phyloP scores from a whole-genome alignment of 2,329 filamentous ascomycete species.

The Xenoacremonium recifei region DNA sequence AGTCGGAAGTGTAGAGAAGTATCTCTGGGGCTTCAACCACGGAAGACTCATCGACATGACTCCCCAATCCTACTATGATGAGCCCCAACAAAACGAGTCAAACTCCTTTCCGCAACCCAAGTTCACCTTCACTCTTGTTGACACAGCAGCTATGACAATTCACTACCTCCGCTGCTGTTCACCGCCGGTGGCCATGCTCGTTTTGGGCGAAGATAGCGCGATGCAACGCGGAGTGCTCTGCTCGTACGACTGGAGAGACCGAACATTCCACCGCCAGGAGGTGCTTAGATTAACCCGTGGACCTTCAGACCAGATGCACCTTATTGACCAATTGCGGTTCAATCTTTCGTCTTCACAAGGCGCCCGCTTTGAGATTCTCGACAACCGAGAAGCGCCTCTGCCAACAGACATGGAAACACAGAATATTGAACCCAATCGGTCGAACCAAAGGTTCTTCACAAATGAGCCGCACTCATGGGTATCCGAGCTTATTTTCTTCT shows the following conservation, averaged over 20 bases:
- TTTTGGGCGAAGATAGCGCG: conserved; percentile 43
- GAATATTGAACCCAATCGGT: background rate
- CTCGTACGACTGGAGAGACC: conserved; percentile 42
- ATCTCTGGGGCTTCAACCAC: conserved; percentile 13
- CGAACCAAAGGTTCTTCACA: background rate
- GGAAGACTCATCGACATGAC: conserved; percentile 2
- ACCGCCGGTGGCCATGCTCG: conserved; percentile 37
- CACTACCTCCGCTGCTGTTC: conserved; percentile 31
- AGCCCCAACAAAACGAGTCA: background rate
- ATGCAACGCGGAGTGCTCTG: conserved; percentile 45
- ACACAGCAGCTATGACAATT: conserved; percentile 41
- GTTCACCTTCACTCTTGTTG: conserved; percentile 36
- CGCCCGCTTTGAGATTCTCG: background rate
- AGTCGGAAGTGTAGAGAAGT: conserved; percentile 6
- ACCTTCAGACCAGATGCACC: conserved; percentile 34
- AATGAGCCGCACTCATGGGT: conserved; percentile 1
- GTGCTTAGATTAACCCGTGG: conserved; percentile 39
- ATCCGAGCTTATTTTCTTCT: conserved; percentile 1
- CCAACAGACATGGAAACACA: background rate
- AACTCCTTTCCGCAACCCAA: background rate
- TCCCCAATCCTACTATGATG: background rate
- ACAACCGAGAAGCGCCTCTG: background rate
- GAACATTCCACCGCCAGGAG: conserved; percentile 33
- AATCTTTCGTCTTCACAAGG: background rate
- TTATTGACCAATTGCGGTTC: conserved; percentile 19